Conservation (phyloP, 1,139 yeast genomes). For the Sugiyamaella castrensis region DNA sequence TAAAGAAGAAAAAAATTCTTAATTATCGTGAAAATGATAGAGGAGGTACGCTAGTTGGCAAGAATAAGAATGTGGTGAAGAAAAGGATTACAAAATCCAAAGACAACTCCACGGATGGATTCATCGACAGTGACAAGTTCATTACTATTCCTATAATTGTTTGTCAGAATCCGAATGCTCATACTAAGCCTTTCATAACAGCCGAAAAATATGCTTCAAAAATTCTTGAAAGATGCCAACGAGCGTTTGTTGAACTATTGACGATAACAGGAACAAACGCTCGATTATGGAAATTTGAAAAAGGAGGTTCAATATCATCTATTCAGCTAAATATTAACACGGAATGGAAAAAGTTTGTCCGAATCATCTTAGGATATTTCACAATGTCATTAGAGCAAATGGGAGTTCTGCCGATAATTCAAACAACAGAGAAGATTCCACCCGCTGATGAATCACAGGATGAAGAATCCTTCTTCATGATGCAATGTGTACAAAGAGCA, state of each 20-base stretch:
- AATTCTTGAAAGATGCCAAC: neutral
- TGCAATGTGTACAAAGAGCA: constrained; percentile 6
- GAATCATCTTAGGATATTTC: constrained; percentile 4
- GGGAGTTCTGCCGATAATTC: neutral
- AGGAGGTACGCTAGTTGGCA: too few species aligned
- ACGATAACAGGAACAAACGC: neutral
- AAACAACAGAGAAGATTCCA: neutral
- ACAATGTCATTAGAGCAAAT: constrained; percentile 1
- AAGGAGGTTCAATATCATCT: constrained; percentile 1
- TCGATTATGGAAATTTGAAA: constrained; percentile 9
- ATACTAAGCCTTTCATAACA: constrained; percentile 1
- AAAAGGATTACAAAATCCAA: too few species aligned
- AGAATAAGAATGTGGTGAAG: too few species aligned
- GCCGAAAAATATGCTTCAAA: constrained; percentile 1
- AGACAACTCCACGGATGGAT: too few species aligned
- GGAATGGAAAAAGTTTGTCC: constrained; percentile 12
- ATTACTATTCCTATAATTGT: constrained; percentile 7
- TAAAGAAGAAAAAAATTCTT: too few species aligned
- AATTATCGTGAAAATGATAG: too few species aligned
- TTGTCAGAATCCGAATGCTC: neutral
- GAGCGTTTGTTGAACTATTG: constrained; percentile 7
- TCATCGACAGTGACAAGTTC: neutral
- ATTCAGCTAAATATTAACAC: constrained; percentile 5
- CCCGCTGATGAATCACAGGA: too few species aligned
- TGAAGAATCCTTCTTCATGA: constrained; percentile 9